Percentiles rank a stretch among this genome's conserved stretches.
phyloP scores from a whole-genome alignment of 768 basidiomycete species.

The Tulasnella sp. region DNA sequence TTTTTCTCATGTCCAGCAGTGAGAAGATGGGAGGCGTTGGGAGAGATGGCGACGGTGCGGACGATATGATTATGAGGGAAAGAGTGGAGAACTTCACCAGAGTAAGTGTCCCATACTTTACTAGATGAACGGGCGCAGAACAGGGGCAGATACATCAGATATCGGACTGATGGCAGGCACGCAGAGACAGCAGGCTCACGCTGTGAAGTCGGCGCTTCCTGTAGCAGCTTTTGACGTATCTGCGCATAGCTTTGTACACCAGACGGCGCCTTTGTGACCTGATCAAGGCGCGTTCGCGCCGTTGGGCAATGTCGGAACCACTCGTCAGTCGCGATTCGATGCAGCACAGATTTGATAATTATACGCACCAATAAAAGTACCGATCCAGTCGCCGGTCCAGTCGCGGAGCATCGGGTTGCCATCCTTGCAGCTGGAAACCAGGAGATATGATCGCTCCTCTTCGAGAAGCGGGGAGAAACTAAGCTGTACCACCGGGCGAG shows the following conservation, averaged over 20 bases:
- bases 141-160: no score
- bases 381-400: constrained; percentile 99
- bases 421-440: constrained; percentile 97
- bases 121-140: constrained; percentile 31
- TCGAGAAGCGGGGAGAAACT: constrained; percentile 73
- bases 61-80: constrained; percentile 98
- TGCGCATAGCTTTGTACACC: constrained; percentile 83
- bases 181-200: no score
- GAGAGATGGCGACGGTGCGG: constrained; percentile 82
- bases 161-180: no score
- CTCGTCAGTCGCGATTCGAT: constrained; percentile 29
- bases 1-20: constrained; percentile 98
- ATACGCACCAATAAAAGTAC: constrained; percentile 37
- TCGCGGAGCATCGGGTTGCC: constrained; percentile 94
- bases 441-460: constrained; percentile 59
- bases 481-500: constrained; percentile 68
- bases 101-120: constrained; percentile 93
- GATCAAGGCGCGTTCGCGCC: no score
- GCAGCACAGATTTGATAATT: neutral
- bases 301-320: no score
- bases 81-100: constrained; percentile 80
- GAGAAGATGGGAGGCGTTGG: constrained; percentile 53
- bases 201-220: constrained; percentile 94
- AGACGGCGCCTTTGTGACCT: constrained; percentile 75
- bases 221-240: constrained; percentile 83